These are phyloP conservation scores for Penicillium griseofulvum DNA, from an alignment of 2,329 filamentous ascomycete species.

Conservation along the genomic window DNA sequence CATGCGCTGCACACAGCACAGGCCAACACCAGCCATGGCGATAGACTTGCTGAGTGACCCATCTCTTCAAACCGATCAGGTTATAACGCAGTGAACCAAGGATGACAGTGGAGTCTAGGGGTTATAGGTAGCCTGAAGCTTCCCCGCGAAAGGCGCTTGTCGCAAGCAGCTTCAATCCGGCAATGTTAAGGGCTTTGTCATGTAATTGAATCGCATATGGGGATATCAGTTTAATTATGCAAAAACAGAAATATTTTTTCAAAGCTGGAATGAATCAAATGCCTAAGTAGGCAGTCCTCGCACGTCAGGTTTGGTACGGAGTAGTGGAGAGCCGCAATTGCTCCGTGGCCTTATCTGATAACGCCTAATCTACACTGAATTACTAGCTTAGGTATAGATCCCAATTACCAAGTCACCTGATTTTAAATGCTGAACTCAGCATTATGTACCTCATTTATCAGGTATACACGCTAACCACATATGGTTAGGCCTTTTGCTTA, in stretches of 20 bases:
- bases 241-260: not conserved
- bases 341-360: slow-evolving; percentile 31
- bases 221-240: not conserved
- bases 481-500: slow-evolving; percentile 2
- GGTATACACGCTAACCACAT: not conserved
- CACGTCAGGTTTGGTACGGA: slow-evolving; percentile 1
- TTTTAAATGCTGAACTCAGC: not conserved
- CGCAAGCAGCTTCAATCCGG: not conserved
- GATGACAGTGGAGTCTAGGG: not conserved
- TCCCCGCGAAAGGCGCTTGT: not conserved
- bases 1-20: slow-evolving; percentile 39
- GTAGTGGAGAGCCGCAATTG: slow-evolving; percentile 15
- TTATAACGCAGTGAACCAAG: not conserved
- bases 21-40: slow-evolving; percentile 33
- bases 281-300: not conserved
- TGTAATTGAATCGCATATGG: not conserved
- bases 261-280: not conserved
- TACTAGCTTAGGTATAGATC: not conserved
- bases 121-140: not conserved
- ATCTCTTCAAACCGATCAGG: slow-evolving; percentile 19
- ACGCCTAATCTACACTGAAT: not conserved
- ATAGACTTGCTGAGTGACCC: slow-evolving; percentile 22
- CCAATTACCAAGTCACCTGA: not conserved
- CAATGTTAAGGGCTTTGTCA: not conserved
- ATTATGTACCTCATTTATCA: not conserved